Percentiles rank a stretch among this genome's conserved stretches.
phyloP scores from a whole-genome alignment of 805 yeast species.

The Priceomyces melissophilus region DNA sequence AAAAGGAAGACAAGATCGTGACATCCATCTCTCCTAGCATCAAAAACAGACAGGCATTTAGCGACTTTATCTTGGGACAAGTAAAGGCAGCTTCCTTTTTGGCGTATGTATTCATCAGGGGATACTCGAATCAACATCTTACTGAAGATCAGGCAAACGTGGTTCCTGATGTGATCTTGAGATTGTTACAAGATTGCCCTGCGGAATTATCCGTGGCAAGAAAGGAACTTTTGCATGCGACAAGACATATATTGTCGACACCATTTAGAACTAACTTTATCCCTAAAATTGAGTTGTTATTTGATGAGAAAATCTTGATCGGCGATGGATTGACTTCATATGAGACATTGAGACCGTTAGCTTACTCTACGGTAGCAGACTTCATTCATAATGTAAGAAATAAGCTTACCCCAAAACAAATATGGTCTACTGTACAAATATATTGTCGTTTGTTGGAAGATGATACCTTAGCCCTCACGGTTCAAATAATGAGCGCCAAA shows the following conservation, averaged over 20 bases:
- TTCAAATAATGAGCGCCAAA: slow-evolving; percentile 96
- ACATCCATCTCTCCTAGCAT: slow-evolving; percentile 75
- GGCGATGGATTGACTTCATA: slow-evolving; percentile 92
- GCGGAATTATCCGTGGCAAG: slow-evolving; percentile 87
- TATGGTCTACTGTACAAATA: slow-evolving; percentile 81
- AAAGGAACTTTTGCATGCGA: slow-evolving; percentile 89
- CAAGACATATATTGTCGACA: slow-evolving; percentile 91
- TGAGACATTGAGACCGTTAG: slow-evolving; percentile 87
- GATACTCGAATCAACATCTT: slow-evolving; percentile 66
- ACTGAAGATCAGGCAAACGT: slow-evolving; percentile 39
- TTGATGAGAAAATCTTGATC: slow-evolving; percentile 81
- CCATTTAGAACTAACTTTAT: slow-evolving; percentile 78
- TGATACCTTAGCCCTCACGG: slow-evolving; percentile 76
- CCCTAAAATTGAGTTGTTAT: slow-evolving; percentile 78
- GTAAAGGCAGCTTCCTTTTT: slow-evolving; percentile 94
- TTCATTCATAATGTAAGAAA: slow-evolving; percentile 88
- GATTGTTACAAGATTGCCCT: slow-evolving; percentile 92
- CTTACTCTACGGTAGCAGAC: slow-evolving; percentile 94
- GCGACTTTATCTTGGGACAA: slow-evolving; percentile 88
- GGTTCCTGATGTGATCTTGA: slow-evolving; percentile 83
- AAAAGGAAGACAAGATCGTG: slow-evolving; percentile 53
- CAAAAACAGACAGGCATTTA: slow-evolving; percentile 71
- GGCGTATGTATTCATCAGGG: slow-evolving; percentile 87
- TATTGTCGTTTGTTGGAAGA: slow-evolving; percentile 82
- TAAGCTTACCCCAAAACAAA: slow-evolving; percentile 76